A percentile compares a stretch with the other conserved stretches of the same genome.
phyloP scores from a whole-genome alignment of 371 early-diverging fungal genomes.

The Saksenaea oblongispora region DNA sequence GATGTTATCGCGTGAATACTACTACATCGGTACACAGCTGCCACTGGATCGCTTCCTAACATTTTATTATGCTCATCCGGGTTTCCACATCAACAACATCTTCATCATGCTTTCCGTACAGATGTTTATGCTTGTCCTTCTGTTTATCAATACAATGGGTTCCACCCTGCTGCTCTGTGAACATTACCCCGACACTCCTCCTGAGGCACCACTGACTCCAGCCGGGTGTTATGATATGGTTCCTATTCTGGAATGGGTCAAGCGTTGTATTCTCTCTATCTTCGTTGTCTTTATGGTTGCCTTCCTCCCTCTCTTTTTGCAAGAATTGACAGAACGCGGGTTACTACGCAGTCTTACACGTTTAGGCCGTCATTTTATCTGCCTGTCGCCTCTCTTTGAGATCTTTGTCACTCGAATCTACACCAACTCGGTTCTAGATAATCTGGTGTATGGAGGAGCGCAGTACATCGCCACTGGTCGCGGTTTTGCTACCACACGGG shows the following conservation, averaged over 20 bases:
- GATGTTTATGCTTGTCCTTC: slow-evolving; percentile 80
- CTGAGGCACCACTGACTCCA: slow-evolving; percentile 44
- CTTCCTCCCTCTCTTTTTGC: slow-evolving; percentile 84
- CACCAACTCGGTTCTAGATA: slow-evolving; percentile 74
- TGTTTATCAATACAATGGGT: slow-evolving; percentile 71
- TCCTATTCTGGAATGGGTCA: slow-evolving; percentile 79
- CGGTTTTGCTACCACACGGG: slow-evolving; percentile 84
- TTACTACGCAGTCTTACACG: slow-evolving; percentile 70
- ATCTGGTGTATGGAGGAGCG: slow-evolving; percentile 82
- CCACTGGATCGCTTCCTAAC: slow-evolving; percentile 87
- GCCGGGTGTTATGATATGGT: slow-evolving; percentile 70
- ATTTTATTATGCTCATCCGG: slow-evolving; percentile 88
- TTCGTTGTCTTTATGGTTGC: slow-evolving; percentile 76
- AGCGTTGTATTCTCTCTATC: slow-evolving; percentile 76
- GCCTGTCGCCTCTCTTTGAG: slow-evolving; percentile 85
- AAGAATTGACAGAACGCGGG: slow-evolving; percentile 85
- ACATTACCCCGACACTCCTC: slow-evolving; percentile 42
- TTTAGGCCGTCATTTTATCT: slow-evolving; percentile 80
- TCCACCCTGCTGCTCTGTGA: slow-evolving; percentile 54
- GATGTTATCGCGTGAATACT: slow-evolving; percentile 89
- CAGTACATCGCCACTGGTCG: slow-evolving; percentile 88
- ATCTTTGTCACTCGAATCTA: slow-evolving; percentile 89
- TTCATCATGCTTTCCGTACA: slow-evolving; percentile 88
- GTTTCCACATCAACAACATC: slow-evolving; percentile 91
- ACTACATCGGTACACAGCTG: slow-evolving; percentile 83